phyloP scores from a whole-genome alignment of 257 asterid species.

The Petunia axillaris region DNA sequence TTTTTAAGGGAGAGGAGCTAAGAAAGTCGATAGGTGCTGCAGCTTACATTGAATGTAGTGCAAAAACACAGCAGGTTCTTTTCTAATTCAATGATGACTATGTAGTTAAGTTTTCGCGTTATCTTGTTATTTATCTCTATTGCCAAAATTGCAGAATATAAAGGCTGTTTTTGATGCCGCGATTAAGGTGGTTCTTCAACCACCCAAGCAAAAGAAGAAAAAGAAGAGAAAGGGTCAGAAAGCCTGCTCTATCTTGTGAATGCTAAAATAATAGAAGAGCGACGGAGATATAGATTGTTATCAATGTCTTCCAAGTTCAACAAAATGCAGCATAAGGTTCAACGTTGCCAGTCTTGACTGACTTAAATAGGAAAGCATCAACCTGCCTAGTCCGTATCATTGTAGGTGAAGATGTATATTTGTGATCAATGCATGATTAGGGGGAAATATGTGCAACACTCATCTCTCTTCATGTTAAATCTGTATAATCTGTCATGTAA shows the following conservation, averaged over 20 bases:
- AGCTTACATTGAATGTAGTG: constrained; percentile 84
- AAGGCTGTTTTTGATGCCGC: constrained; percentile 88
- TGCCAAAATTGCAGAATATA: constrained; percentile 59
- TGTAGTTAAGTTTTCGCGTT: not conserved
- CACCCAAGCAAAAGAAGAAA: constrained; percentile 74
- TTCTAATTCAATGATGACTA: constrained; percentile 3
- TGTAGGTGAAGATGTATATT: constrained; percentile 21
- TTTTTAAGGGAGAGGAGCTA: constrained; percentile 82
- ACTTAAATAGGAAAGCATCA: constrained; percentile 23
- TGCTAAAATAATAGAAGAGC: not conserved
- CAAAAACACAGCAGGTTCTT: constrained; percentile 79
- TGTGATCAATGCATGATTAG: not conserved
- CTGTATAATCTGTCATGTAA: constrained; percentile 16
- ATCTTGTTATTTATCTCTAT: not conserved
- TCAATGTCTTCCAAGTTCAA: constrained; percentile 9
- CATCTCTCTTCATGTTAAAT: not conserved
- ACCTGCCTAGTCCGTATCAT: constrained; percentile 8
- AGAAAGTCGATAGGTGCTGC: constrained; percentile 76
- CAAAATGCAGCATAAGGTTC: not conserved
- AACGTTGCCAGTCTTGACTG: constrained; percentile 22
- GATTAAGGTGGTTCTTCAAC: constrained; percentile 75
- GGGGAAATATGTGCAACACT: constrained; percentile 4
- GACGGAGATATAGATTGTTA: constrained; percentile 18
- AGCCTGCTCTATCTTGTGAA: constrained; percentile 62
- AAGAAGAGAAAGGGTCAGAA: constrained; percentile 78